A percentile compares a stretch with the other conserved stretches of the same genome.
Conservation (phyloP, 2,329 filamentous ascomycete species). For the Epichloe coenophiala region DNA sequence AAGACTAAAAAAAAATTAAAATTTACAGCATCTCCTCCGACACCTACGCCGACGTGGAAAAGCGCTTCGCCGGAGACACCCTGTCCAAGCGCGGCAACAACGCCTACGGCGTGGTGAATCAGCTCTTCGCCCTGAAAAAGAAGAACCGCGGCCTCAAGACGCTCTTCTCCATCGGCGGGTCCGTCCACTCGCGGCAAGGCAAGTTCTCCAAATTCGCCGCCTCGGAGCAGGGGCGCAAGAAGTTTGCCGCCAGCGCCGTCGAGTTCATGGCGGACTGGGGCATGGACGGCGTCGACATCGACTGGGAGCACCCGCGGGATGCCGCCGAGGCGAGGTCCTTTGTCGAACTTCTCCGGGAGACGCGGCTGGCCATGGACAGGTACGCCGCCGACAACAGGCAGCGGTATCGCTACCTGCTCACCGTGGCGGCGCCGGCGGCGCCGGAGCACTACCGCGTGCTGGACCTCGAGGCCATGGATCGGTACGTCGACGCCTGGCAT, state of each 20-base stretch:
- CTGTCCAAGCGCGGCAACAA: constrained; percentile 47
- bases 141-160: constrained; percentile 63
- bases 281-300: constrained; percentile 42
- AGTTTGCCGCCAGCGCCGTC: constrained; percentile 57
- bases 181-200: constrained; percentile 49
- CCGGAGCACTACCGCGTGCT: constrained; percentile 34
- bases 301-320: constrained; percentile 40
- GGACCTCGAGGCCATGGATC: constrained; percentile 40
- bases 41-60: constrained; percentile 39
- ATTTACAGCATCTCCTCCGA: constrained; percentile 16
- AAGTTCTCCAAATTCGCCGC: constrained; percentile 54
- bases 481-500: constrained; percentile 44
- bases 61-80: constrained; percentile 50
- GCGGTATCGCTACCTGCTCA: constrained; percentile 35
- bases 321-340: constrained; percentile 26
- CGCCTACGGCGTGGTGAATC: constrained; percentile 65
- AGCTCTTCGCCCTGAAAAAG: constrained; percentile 65
- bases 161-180: constrained; percentile 71
- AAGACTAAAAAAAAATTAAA: neutral
- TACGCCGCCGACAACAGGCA: constrained; percentile 26
- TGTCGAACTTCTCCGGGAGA: constrained; percentile 28
- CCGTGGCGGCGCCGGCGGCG: constrained; percentile 36
- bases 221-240: constrained; percentile 44
- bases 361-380: constrained; percentile 29
- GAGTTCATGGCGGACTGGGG: constrained; percentile 55